Base-by-base conservation (phyloP, 1,284 basidiomycete genomes). In the Trametes pubescens region DNA sequence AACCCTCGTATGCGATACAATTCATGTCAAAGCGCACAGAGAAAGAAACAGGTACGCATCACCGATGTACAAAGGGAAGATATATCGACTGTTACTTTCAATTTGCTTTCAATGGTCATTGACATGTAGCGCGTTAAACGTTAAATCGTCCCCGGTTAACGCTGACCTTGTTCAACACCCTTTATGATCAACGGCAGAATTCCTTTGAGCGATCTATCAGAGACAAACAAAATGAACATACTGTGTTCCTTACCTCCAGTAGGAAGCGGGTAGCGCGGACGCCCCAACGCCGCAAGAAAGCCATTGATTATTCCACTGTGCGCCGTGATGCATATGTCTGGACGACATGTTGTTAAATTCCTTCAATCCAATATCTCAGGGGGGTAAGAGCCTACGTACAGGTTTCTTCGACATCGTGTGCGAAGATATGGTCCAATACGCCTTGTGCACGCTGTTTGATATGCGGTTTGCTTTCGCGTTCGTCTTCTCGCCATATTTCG, bases 381-480 rank as follows among this genome's bases (percentile, higher is more conserved):
- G 22, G 61, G 38, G 6, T 37, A 10, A 63, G 26, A 38, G 29
- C 38, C 85, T 69, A 57, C 56, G 13, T 65, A 91, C 90, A 87
- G 16, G 74, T 81, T 62, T 82, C 81, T 22, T 74, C 68, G 54
- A 16, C 4, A 43, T 84, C 80, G 1, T 79, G 70, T 6, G 77
- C 73, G 67, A 94, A 94, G 24, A 94, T 80, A 63, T 75, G 76
- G 72, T 93, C 89, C 47, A 96, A 75, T 0, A 90, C 87, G 0
- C 62, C 63, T 69, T 72, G 76, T 59, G 88, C 84, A 0, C 95
- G 83, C 18, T 71, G 73, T 46, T 84, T 81, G 56, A 89, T 80
- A 59, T 91, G 84, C 0, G 69, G 77, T 40, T 83, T 77, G 0
- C 84, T 84, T 74, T 97, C 94, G 37, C 93, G 83, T 54, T 84